Percentiles rank a stretch among this genome's conserved stretches.
These are phyloP conservation scores for Mycena filopes DNA, from an alignment of 768 basidiomycete species.

Conservation along the genomic window DNA sequence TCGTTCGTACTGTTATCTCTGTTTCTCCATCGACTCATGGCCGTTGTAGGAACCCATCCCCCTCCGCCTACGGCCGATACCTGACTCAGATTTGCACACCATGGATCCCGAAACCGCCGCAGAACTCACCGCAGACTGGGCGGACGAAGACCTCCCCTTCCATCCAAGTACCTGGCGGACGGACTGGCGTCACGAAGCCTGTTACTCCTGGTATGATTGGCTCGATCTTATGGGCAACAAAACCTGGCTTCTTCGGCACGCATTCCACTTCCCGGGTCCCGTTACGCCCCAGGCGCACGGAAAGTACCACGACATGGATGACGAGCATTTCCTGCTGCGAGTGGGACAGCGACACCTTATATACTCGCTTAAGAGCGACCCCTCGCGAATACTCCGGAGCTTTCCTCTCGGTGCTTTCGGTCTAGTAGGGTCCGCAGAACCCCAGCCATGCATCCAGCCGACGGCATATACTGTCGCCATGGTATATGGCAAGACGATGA, in stretches of 20 bases:
- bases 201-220: background rate
- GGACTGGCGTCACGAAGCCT: background rate
- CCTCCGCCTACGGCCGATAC: background rate
- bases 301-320: background rate
- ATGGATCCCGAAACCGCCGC: background rate
- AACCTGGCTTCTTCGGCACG: slow-evolving; percentile 13
- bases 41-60: background rate
- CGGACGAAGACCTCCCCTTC: background rate
- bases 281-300: background rate
- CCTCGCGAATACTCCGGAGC: too few species aligned
- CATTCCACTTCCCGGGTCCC: slow-evolving; percentile 7
- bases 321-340: background rate
- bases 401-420: too few species aligned
- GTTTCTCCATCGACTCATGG: too few species aligned
- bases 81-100: background rate
- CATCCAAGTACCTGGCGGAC: background rate
- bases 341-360: background rate
- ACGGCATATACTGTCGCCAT: too few species aligned
- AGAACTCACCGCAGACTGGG: background rate
- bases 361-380: too few species aligned
- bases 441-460: too few species aligned
- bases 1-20: too few species aligned
- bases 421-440: too few species aligned
- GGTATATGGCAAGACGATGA: too few species aligned
- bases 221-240: background rate